Evolutionary conservation across 129 eudicot species (phyloP).

Genomic region (Sambucus nigra): DNA sequence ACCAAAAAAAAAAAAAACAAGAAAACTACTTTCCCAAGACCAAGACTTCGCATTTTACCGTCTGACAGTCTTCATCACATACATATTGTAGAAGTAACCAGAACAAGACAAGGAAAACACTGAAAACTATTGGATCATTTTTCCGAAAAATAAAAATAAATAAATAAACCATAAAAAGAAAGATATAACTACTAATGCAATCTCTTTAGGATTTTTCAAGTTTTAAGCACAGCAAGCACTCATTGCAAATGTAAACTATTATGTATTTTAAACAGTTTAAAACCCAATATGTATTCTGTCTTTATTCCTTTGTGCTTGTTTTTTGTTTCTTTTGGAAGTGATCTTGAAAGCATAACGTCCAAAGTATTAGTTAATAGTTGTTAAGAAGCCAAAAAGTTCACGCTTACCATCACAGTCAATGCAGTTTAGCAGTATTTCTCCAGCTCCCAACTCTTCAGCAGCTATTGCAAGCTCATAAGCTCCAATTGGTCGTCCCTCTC

Average conservation of each 20-base stretch:
- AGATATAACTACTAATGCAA: too few relatives aligned
- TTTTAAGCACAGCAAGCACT: too few relatives aligned
- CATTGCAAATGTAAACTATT: too few relatives aligned
- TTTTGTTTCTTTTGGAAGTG: background rate
- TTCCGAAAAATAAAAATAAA: too few relatives aligned
- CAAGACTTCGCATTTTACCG: too few relatives aligned
- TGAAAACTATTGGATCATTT: too few relatives aligned
- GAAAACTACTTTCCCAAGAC: too few relatives aligned
- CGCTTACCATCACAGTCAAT: slow-evolving; percentile 91
- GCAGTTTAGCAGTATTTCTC: slow-evolving; percentile 93
- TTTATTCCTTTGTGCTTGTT: background rate
- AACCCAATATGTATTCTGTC: background rate
- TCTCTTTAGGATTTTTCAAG: too few relatives aligned
- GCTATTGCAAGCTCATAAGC: slow-evolving; percentile 99
- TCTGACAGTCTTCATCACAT: too few relatives aligned
- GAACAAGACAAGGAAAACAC: too few relatives aligned
- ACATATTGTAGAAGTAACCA: too few relatives aligned
- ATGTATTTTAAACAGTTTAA: background rate
- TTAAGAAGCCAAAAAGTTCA: slow-evolving; percentile 1
- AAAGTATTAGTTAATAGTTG: background rate
- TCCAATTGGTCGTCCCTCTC: slow-evolving; percentile 93
- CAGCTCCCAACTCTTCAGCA: slow-evolving; percentile 95
- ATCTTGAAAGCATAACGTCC: background rate
- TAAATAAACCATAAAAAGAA: too few relatives aligned
- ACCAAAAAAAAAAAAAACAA: background rate